Conservation (phyloP, 208 protist species). For the Phytomonas francai region DNA sequence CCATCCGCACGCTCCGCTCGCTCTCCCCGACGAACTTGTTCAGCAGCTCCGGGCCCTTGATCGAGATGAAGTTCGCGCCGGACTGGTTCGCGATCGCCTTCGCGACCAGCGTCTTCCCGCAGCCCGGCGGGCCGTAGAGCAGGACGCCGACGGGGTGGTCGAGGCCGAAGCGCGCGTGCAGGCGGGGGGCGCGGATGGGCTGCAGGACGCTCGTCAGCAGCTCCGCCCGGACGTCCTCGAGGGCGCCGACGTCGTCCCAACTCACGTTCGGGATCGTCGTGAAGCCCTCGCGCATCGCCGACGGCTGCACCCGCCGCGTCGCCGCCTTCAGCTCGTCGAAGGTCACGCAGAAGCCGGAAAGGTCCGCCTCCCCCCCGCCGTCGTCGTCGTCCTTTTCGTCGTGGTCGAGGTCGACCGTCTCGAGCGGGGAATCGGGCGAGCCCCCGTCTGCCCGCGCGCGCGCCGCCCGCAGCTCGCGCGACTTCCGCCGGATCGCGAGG, state of each 20-base stretch:
- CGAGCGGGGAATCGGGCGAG: background rate
- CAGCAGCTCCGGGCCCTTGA: slow-evolving; percentile 97
- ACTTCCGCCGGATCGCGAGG: slow-evolving; percentile 82
- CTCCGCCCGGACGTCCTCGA: slow-evolving; percentile 93
- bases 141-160: slow-evolving; percentile 92
- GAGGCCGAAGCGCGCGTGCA: slow-evolving; percentile 89
- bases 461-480: slow-evolving; percentile 42
- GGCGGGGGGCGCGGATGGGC: slow-evolving; percentile 87
- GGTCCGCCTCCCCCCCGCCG: slow-evolving; percentile 19
- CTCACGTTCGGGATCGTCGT: slow-evolving; percentile 95
- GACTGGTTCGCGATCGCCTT: slow-evolving; percentile 94
- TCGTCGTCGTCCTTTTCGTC: background rate
- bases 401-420: slow-evolving; percentile 23
- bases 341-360: slow-evolving; percentile 65
- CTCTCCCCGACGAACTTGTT: slow-evolving; percentile 99
- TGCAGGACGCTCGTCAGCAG: slow-evolving; percentile 87
- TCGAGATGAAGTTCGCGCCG: slow-evolving; percentile 98
- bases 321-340: slow-evolving; percentile 84
- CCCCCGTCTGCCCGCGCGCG: slow-evolving; percentile 15
- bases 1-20: slow-evolving; percentile 95
- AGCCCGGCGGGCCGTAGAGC: slow-evolving; percentile 98
- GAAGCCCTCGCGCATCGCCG: slow-evolving; percentile 95
- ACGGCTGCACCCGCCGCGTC: slow-evolving; percentile 95
- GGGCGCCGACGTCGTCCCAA: slow-evolving; percentile 96
- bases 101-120: slow-evolving; percentile 95